Evolutionary conservation across 139 green algal genomes (phyloP), one percentile per base, ranked within the genome.

Genomic region (Chlorella sp.): DNA sequence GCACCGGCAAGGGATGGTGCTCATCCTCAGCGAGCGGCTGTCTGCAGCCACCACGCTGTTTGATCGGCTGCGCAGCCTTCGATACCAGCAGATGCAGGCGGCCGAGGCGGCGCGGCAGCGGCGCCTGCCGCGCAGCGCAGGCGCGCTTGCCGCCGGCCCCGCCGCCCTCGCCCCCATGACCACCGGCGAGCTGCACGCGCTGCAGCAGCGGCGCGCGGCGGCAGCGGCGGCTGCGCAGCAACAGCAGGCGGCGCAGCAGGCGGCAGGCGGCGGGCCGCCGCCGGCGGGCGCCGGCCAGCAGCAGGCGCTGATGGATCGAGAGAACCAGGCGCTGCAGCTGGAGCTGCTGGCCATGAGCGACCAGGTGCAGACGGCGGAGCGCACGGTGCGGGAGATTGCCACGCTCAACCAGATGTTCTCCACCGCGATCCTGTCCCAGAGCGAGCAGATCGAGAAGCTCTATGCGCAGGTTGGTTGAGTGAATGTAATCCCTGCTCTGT

Each of bases 371-470:
- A 60, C 67, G 1, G 77, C 90, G 19, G 90, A 96, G 83, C 72
- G 78, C 48, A 87, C 84, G 7, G 87, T 96, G 70, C 78, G 82
- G 0, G 88, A 96, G 58, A 88, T 96, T 27, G 85, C 91, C 5
- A 87, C 86, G 3, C 83, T 96, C 14, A 94, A 94, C 80, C 87
- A 94, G 65, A 90, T 94, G 84, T 93, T 91, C 73, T 88, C 72
- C 33, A 79, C 84, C 0, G 87, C 90, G 5, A 86, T 97, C 56
- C 79, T 91, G 42, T 29, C 23, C 33, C 91, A 95, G 79, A 83
- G 89, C 12, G 87, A 91, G 65, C 88, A 91, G 64, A 96, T 96
- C 17, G 91, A 95, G 87, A 36, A 81, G 38, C 84, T 96, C 31
- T 97, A 96, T 45, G 62, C 76, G 31, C 80, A 83, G 78, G 78